Evolutionary conservation across 352 stramenopile species (phyloP).

Genomic region (Halophytophthora polymorphica): DNA sequence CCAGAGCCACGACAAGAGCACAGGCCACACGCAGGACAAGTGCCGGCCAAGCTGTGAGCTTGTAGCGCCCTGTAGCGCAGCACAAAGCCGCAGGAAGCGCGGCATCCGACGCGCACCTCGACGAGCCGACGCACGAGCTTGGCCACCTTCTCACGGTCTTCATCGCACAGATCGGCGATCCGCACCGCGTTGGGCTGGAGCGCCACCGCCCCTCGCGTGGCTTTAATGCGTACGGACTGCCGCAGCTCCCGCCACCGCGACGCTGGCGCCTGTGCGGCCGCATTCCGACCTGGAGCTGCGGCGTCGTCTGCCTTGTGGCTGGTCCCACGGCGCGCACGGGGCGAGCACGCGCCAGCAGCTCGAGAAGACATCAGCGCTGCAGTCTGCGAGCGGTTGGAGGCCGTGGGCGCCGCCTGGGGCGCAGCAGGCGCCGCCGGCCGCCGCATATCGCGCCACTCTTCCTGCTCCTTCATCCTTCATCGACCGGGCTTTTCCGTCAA

Average conservation of each 20-base stretch:
- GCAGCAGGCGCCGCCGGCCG: too few species aligned
- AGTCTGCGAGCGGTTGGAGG: too few species aligned
- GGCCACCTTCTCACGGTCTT: constrained; percentile 78
- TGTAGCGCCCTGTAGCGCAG: constrained; percentile 1
- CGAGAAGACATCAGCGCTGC: too few species aligned
- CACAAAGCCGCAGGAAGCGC: background rate
- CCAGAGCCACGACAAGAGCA: constrained; percentile 3
- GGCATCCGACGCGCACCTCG: constrained; percentile 33
- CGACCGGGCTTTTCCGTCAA: too few species aligned
- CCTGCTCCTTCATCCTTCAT: too few species aligned
- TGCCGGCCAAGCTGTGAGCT: background rate
- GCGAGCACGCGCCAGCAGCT: too few species aligned
- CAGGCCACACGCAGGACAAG: background rate
- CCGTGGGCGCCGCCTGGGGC: too few species aligned
- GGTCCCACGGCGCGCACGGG: too few species aligned
- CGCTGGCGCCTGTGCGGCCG: constrained; percentile 7
- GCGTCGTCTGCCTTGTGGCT: too few species aligned
- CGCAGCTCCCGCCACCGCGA: constrained; percentile 72
- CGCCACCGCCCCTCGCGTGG: constrained; percentile 37
- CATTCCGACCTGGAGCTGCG: too few species aligned
- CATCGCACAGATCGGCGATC: constrained; percentile 68
- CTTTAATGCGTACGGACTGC: constrained; percentile 55
- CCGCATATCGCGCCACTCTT: too few species aligned
- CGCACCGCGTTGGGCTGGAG: constrained; percentile 21
- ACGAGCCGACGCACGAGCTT: constrained; percentile 76